These are phyloP conservation scores for Acacia pycnantha DNA, from an alignment of 331 rosid genomes.

Conservation along the genomic window DNA sequence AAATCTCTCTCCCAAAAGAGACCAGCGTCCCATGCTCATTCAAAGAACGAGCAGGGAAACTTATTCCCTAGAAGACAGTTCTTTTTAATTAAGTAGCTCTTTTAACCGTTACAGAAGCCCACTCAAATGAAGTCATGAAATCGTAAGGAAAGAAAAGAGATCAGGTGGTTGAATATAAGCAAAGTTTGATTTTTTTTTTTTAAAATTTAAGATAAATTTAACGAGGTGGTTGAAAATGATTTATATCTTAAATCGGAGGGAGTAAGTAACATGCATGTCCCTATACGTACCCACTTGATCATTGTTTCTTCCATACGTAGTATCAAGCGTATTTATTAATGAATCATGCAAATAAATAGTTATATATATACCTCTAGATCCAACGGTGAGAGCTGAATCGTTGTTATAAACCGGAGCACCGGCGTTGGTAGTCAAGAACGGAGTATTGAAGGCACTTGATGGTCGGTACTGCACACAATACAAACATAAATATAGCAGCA, in stretches of 20 bases:
- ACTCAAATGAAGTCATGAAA: background rate
- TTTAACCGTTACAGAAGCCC: background rate
- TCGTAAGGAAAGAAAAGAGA: background rate
- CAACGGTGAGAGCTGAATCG: slow-evolving; percentile 69
- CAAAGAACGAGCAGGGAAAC: too few relatives aligned
- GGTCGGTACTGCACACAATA: slow-evolving; percentile 64
- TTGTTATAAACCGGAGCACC: slow-evolving; percentile 96
- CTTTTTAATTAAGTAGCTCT: background rate
- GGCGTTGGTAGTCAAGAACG: slow-evolving; percentile 82
- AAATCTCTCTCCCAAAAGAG: too few relatives aligned
- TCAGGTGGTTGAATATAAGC: too few relatives aligned
- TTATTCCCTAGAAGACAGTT: background rate
- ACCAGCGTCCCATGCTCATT: too few relatives aligned
- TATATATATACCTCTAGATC: slow-evolving; percentile 58
- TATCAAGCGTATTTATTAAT: too few relatives aligned
- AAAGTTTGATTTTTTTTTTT: too few relatives aligned
- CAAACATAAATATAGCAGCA: background rate
- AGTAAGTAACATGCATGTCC: background rate
- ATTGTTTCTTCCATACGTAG: background rate
- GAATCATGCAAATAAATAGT: background rate
- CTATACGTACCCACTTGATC: background rate
- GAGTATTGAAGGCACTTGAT: slow-evolving; percentile 76
- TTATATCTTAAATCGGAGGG: background rate
- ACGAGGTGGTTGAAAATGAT: too few relatives aligned
- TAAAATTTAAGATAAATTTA: too few relatives aligned